These are phyloP conservation scores for Acanthamoeba triangularis DNA, from an alignment of 208 protist species.

Conservation along the genomic window DNA sequence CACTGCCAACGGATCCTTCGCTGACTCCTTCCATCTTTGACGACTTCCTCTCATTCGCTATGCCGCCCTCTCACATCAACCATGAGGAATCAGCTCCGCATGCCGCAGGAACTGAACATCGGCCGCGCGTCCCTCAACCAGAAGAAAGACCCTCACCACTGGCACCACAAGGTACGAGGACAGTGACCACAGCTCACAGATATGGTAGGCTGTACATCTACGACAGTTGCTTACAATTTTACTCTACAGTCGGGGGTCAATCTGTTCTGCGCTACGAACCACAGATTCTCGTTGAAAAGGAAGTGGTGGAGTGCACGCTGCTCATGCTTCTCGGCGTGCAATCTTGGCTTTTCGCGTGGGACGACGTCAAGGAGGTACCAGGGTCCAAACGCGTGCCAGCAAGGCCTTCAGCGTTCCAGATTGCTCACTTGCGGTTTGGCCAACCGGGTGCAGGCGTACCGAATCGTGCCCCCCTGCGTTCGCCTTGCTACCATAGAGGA, in stretches of 20 bases:
- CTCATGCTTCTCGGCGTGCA: slow-evolving; percentile 3
- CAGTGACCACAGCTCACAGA: too few relatives aligned
- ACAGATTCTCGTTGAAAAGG: not conserved
- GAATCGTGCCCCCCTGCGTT: not conserved
- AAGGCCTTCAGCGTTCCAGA: not conserved
- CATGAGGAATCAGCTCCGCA: not conserved
- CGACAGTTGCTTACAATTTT: not conserved
- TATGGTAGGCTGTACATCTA: too few relatives aligned
- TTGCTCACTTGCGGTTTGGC: not conserved
- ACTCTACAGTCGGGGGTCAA: not conserved
- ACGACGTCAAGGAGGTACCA: not conserved
- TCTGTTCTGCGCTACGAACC: slow-evolving; percentile 19
- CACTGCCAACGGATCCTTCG: slow-evolving; percentile 1
- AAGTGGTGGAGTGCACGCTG: not conserved
- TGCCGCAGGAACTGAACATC: not conserved
- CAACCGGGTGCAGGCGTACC: not conserved
- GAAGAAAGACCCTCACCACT: too few relatives aligned
- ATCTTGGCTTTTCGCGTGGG: slow-evolving; percentile 26
- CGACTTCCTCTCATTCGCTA: not conserved
- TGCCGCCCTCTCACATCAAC: too few relatives aligned
- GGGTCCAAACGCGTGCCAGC: not conserved
- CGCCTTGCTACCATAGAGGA: not conserved
- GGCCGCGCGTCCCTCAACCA: too few relatives aligned
- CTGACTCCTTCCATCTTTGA: slow-evolving; percentile 29
- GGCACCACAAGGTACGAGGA: too few relatives aligned